Base-by-base conservation (phyloP, 306 rosid genomes). In the Boehmeria nivea region DNA sequence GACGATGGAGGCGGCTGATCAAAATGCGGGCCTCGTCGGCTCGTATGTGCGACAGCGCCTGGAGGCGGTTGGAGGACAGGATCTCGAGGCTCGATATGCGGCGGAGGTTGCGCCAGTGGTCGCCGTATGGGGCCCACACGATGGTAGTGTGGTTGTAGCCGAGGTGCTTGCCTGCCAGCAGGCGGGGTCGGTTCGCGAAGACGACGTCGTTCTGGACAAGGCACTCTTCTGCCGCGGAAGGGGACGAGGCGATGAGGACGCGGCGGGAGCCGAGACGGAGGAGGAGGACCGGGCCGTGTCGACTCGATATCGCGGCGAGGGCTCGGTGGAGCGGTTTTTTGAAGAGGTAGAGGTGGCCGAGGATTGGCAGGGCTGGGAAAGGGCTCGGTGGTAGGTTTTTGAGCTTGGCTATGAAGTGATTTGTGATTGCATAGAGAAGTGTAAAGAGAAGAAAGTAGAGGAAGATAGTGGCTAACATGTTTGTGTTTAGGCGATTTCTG, bases 21-120 rank as follows among this genome's bases (percentile, higher is more conserved):
- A 76, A 43, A 8, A 45, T 57, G 6, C 60, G 49, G 27, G 64
- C 71, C 59, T 71, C 81, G 12, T 71, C 61, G 23, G 34, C 42
- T 8, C 68, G 69, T 12, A 67, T 64, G 25, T 18, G 18, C 11
- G 60, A 25, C 33, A 57, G 48, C 56, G 24, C 59, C 38, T 76
- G 72, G 6, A 71, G 22, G 21, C 72, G 59, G 17, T 39, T 27
- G 1, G 68, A 25, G 42, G 77, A 72, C 16, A 72, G 38, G 43
- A 66, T 38, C 38, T 72, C 64, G 14, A 72, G 44, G 13, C 60
- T 18, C 21, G 40, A 23, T 13, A 65, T 19, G 11, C 68, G 53
- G 39, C 64, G 77, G 42, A 72, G 68, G 58, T 66, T 73, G 28
- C 78, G 65, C 82, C 76, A 77, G 33, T 42, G 75, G 19, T 59